Base-by-base conservation (phyloP, 768 basidiomycete genomes). In the Lactifluus volemus region DNA sequence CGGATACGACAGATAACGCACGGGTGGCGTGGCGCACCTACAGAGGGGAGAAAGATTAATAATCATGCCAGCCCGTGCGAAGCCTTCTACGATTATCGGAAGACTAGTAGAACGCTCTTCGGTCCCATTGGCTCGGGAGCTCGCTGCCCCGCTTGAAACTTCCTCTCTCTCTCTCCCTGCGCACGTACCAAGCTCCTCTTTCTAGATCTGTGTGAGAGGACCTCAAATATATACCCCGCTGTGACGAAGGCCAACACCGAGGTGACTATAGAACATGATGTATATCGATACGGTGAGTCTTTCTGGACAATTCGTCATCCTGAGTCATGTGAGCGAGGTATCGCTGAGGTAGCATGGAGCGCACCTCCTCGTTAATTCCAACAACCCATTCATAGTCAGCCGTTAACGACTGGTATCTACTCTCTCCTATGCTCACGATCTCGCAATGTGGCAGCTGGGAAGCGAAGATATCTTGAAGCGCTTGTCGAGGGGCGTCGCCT, bases 311-410 rank as follows among this genome's bases (percentile, higher is more conserved):
- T 49, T 29, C 61, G 9, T 58, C 61, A 14, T 30, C 29, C 61
- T 62, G 38, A 9, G 4, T 41, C 21, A 30, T 12, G 21, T 38
- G 12, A 19, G 52, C 41, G 44, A 48, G 51, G 32, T 38, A 38
- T 34, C 45, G 29, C 21, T 6, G 11, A 36, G 9, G 7, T 34
- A 30, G 39, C 5, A 32, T 30, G 11, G 19, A 6, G 36, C 61
- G 47, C 32, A 63, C 61, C 52, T 49, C 61, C 42, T 53, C 21
- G 12, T 36, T 58, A 11, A 63, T 49, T 39, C 61, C 61, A 29
- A 63, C 51, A 6, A 63, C 48, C 61, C 61, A 63, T 39, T 63
- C 61, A 41, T 63, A 49, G 38, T 63, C 61, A n/a, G 61, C 61
- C 34, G 58, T 53, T 19, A 58, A 12, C 14, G 61, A 63, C 42